Evolutionary conservation across 2,329 filamentous ascomycete genomes (phyloP), one percentile per base, ranked within the genome.

Genomic region (Fusarium phyllophilum): DNA sequence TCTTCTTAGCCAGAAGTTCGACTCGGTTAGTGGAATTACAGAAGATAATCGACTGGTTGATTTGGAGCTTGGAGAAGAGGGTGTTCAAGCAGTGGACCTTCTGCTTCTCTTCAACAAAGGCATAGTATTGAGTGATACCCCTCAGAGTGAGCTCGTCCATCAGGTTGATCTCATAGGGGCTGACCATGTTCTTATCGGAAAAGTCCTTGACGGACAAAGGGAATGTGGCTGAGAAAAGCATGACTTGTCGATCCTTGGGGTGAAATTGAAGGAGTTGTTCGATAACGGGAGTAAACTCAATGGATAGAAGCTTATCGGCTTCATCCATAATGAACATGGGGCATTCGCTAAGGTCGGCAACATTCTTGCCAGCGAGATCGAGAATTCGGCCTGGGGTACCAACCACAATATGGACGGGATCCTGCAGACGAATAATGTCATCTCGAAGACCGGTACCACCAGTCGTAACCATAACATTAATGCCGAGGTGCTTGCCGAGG

Each of bases 41-140:
- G 87, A 99, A 99, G 82, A 99, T 99, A 86, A 99, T 99, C 72
- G 97, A 99, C 86, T 99, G 96, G 85, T 99, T 99, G 86, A 99
- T 99, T 84, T 99, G 96, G 22, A 99, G 91, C 85, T 98, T 97
- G 78, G 95, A 98, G 87, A 99, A 99, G 73, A 99, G 92, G 1
- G 96, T 99, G 86, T 99, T 99, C 75, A 99, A 86, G 83, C 96
- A 99, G 85, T 99, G 97, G 26, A 99, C 96, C 86, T 99, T 99
- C 82, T 98, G 94, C 86, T 98, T 98, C 85, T 99, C 96, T 84
- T 99, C 96, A 59, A 99, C 97, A 77, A 98, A 99, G 46, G 96
- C 96, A 81, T 99, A 99, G 86, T 98, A 99, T 82, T 99, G 96
- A 1, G 96, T 99, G 80, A 99, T 98, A 87, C 96, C 96, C 67